Evolutionary conservation across 2,329 filamentous ascomycete genomes (phyloP).

Genomic region (Ceratocystis colombiana): DNA sequence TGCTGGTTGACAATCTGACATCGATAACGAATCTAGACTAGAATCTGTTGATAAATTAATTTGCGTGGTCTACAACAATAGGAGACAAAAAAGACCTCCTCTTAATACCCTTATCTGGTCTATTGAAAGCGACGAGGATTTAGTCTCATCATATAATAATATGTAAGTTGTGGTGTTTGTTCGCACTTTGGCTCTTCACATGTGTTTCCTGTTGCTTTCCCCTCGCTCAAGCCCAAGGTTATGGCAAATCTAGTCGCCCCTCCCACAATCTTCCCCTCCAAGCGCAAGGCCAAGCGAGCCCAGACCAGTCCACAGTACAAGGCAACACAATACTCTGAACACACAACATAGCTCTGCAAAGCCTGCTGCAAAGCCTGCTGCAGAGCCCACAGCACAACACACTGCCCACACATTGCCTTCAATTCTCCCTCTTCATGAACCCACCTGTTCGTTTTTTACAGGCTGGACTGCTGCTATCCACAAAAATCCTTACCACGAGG

Average conservation of each 20-base stretch:
- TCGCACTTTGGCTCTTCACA: no score
- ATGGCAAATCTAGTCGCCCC: background rate
- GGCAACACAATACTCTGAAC: background rate
- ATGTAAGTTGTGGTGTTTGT: no score
- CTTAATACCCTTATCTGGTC: no score
- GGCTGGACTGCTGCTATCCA: background rate
- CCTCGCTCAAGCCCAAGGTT: background rate
- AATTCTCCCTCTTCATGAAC: background rate
- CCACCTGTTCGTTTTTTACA: conserved; percentile 12
- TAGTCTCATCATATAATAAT: no score
- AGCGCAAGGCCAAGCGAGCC: background rate
- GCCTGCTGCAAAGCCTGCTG: no score
- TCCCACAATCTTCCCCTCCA: conserved; percentile 10
- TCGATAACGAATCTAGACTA: background rate
- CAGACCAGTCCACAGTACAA: background rate
- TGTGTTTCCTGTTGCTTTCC: background rate
- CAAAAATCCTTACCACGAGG: conserved; percentile 5
- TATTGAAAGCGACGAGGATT: no score
- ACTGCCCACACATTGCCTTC: conserved; percentile 1
- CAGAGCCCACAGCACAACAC: background rate
- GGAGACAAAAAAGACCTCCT: no score
- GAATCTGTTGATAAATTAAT: background rate
- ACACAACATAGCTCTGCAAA: background rate
- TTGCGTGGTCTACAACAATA: background rate
- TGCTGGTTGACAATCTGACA: background rate